Base-by-base conservation (phyloP, 2,329 filamentous ascomycete genomes). In the Pleoardoris graminearum region DNA sequence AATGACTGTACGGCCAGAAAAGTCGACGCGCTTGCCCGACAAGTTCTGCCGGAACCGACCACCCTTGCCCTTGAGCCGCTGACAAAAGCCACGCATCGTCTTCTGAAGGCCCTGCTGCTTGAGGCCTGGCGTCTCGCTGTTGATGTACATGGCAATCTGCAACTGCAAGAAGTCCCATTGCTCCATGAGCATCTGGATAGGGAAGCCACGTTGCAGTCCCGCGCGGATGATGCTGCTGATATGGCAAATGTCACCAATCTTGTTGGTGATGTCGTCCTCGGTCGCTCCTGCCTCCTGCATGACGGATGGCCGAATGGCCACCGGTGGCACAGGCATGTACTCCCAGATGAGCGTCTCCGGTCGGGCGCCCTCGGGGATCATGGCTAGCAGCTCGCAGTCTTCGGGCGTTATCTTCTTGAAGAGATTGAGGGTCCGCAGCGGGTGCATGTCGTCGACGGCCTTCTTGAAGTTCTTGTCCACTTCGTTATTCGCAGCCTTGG, bases 291-390 rank as follows among this genome's bases (percentile, higher is more conserved):
- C 90, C 58, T 97, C 94, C 72, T 97, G 94, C 25, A 88, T 88
- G 16, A 99, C 94, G 0, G 92, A 97, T 0, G 94, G 94, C 53
- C 94, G 84, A 65, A 99, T 96, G 62, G 91, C 95, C 5, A 97
- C 90, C 0, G 94, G 94, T 1, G 94, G 93, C 0, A 93, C 93
- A 1, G 94, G 94, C 30, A 99, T 82, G 67, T 91, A 96, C 69
- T 96, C 92, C 94, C 94, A 99, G 38, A 99, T 85, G 72, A 97
- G 95, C 86, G 96, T 96, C 71, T 99, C 94, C 0, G 94, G 94
- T 16, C 92, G 84, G 10, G 91, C 91, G 63, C 96, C 91, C 12
- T 84, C 81, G 1, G 92, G 90, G 66, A 97, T 87, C 64, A 99
- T 84, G 4, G 93, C 93, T 1, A 99, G 80, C 19, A 99, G 80